phyloP scores from a whole-genome alignment of 805 yeast genomes.

The Ascoidea tarda region DNA sequence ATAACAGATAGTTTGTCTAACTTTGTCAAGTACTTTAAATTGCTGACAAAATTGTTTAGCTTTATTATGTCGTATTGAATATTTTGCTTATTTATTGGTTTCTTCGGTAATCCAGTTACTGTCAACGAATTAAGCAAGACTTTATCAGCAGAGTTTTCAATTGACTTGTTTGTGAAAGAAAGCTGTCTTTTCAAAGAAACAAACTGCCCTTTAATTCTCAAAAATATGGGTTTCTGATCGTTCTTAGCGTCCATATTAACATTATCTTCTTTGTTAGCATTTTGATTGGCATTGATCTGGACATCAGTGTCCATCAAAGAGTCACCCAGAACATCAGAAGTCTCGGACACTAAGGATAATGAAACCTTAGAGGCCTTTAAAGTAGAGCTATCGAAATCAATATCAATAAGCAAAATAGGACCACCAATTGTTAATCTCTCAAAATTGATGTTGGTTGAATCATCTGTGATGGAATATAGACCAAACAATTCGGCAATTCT shows the following conservation, averaged over 20 bases:
- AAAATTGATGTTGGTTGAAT: conserved; percentile 1
- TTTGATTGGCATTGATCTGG: background rate
- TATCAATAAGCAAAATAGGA: conserved; percentile 21
- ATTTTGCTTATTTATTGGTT: background rate
- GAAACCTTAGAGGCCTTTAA: conserved; percentile 16
- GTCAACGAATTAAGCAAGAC: conserved; percentile 1
- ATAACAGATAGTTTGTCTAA: conserved; percentile 5
- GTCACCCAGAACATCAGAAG: background rate
- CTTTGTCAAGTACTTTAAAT: conserved; percentile 3
- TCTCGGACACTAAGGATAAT: conserved; percentile 12
- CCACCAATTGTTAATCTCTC: conserved; percentile 22
- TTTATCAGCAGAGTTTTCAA: background rate
- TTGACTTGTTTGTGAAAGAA: conserved; percentile 3
- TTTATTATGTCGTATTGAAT: conserved; percentile 3
- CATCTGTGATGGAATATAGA: conserved; percentile 8
- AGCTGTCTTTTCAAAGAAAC: conserved; percentile 3
- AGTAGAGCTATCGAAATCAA: conserved; percentile 17
- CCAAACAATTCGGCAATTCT: conserved; percentile 7
- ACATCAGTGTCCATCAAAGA: background rate
- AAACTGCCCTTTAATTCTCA: background rate
- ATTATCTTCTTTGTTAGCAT: background rate
- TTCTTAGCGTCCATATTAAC: too few species aligned
- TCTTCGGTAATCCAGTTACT: background rate
- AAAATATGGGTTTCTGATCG: background rate
- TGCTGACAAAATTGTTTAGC: conserved; percentile 4